phyloP scores from a whole-genome alignment of 371 early-diverging fungal genomes.

The Mucor sp. region DNA sequence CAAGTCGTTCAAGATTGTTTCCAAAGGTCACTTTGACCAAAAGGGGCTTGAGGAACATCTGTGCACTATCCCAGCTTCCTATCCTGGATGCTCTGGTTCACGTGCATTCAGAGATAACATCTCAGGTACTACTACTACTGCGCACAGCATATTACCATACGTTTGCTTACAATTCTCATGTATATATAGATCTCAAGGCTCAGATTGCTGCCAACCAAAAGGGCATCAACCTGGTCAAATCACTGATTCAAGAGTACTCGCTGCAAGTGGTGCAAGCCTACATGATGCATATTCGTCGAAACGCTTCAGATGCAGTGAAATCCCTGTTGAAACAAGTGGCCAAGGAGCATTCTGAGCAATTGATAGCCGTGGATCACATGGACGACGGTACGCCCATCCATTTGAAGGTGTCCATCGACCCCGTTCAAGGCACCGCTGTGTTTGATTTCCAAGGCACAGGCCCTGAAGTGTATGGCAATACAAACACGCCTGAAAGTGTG shows the following conservation, averaged over 20 bases:
- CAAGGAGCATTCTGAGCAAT: constrained; percentile 35
- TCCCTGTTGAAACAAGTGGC: constrained; percentile 67
- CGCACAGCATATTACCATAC: too few species aligned
- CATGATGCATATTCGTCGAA: constrained; percentile 84
- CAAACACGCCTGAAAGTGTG: constrained; percentile 70
- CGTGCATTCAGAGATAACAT: constrained; percentile 86
- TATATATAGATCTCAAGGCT: constrained; percentile 89
- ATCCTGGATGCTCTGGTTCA: constrained; percentile 88
- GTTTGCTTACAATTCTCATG: too few species aligned
- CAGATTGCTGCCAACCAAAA: constrained; percentile 96
- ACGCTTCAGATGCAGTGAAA: constrained; percentile 89
- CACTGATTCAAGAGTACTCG: constrained; percentile 83
- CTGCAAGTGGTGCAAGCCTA: constrained; percentile 91
- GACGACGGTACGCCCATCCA: constrained; percentile 91
- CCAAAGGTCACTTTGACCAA: constrained; percentile 77
- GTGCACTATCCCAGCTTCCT: constrained; percentile 79
- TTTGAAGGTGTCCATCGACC: constrained; percentile 76
- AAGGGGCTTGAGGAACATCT: constrained; percentile 74
- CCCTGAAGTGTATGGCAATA: constrained; percentile 78
- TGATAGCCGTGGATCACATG: constrained; percentile 84
- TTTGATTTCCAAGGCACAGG: constrained; percentile 96
- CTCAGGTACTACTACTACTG: constrained; percentile 57
- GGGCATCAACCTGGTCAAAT: constrained; percentile 84
- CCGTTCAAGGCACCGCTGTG: constrained; percentile 70
- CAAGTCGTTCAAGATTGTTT: constrained; percentile 87